These are phyloP conservation scores for Leccinum sublutescens DNA, from an alignment of 768 basidiomycete species.

Conservation along the genomic window DNA sequence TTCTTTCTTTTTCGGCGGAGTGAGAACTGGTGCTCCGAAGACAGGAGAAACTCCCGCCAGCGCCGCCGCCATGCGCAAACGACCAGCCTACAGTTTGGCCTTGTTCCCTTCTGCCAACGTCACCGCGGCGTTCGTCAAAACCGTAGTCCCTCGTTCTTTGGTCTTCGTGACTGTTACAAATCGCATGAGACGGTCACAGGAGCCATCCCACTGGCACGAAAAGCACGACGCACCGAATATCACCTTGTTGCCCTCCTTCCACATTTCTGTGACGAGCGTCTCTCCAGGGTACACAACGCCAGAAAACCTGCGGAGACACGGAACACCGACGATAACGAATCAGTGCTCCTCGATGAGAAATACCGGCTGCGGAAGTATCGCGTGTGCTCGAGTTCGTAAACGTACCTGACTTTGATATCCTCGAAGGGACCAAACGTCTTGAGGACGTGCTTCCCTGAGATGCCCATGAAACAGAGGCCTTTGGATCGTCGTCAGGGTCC, in stretches of 20 bases:
- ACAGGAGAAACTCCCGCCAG: not conserved
- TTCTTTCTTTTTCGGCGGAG: not conserved
- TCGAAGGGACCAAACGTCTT: conserved; percentile 82
- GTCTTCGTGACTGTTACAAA: conserved; percentile 68
- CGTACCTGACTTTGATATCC: conserved; percentile 93
- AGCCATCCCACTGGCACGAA: not conserved
- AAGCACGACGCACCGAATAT: conserved; percentile 74
- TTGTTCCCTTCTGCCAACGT: conserved; percentile 59
- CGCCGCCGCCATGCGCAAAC: not conserved
- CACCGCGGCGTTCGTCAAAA: conserved; percentile 78
- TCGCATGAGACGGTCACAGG: not conserved
- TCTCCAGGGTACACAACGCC: conserved; percentile 95
- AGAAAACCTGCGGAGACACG: conserved; percentile 55
- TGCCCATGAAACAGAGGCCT: conserved; percentile 90
- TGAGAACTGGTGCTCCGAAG: not conserved
- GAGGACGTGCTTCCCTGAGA: conserved; percentile 88
- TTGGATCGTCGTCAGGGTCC: not conserved
- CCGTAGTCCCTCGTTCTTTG: conserved; percentile 75
- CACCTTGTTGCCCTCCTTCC: conserved; percentile 91
- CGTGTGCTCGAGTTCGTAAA: not conserved
- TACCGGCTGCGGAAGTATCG: not conserved
- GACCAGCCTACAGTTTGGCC: conserved; percentile 51
- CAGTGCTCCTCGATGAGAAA: not conserved
- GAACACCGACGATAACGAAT: not conserved
- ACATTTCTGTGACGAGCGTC: conserved; percentile 95